Evolutionary conservation across 805 yeast species (phyloP).

Genomic region (Kodamaea laetipori): DNA sequence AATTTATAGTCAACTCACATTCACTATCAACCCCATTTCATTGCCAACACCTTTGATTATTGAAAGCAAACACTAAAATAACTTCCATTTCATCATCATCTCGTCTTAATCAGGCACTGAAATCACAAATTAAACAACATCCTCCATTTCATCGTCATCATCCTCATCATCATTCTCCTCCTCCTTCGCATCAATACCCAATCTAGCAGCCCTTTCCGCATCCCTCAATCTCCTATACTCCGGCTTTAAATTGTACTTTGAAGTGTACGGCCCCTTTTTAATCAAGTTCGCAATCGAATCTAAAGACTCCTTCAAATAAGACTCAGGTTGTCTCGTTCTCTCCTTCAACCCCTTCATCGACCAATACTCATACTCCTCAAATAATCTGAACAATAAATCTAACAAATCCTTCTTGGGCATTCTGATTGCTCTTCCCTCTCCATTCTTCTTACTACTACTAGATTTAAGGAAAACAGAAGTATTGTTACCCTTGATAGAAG

Average conservation of each 20-base stretch:
- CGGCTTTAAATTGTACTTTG: conserved; percentile 85
- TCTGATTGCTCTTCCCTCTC: conserved; percentile 86
- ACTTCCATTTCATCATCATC: too few relatives aligned
- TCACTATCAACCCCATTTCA: too few relatives aligned
- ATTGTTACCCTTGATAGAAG: conserved; percentile 68
- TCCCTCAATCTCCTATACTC: conserved; percentile 83
- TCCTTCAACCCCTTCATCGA: conserved; percentile 91
- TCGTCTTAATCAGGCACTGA: too few relatives aligned
- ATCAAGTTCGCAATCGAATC: conserved; percentile 87
- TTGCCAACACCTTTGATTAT: too few relatives aligned
- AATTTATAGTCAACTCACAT: too few relatives aligned
- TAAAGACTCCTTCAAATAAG: conserved; percentile 83
- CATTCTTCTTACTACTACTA: conserved; percentile 40
- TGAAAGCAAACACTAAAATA: too few relatives aligned
- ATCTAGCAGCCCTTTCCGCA: conserved; percentile 68
- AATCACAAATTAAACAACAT: conserved; percentile 54
- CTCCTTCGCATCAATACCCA: conserved; percentile 51
- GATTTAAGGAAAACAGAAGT: conserved; percentile 66
- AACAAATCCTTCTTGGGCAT: conserved; percentile 91
- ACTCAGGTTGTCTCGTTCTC: conserved; percentile 93
- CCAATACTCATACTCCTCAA: conserved; percentile 97
- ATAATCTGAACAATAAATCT: conserved; percentile 83
- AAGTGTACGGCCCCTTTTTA: conserved; percentile 94
- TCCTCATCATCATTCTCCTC: conserved; percentile 53
- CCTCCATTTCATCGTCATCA: conserved; percentile 76